phyloP scores from a whole-genome alignment of 257 asterid genomes.

The Mitragyna speciosa region DNA sequence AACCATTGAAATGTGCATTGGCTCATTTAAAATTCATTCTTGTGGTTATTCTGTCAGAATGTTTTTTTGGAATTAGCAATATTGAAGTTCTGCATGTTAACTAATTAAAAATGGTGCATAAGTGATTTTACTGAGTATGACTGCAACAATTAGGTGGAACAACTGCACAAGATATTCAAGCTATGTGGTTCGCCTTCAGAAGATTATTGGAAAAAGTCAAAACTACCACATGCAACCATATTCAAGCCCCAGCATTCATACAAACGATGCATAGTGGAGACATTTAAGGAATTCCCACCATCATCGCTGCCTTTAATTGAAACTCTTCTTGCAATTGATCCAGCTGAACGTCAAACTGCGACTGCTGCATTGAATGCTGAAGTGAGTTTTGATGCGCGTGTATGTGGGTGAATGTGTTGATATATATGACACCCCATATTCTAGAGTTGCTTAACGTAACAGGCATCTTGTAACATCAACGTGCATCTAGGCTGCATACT shows the following conservation, averaged over 20 bases:
- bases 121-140: not conserved
- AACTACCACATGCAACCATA: slow-evolving; percentile 80
- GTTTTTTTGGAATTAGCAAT: not conserved
- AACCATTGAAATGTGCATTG: not conserved
- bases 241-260: slow-evolving; percentile 86
- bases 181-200: slow-evolving; percentile 86
- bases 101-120: not conserved
- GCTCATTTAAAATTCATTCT: not conserved
- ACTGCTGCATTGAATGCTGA: slow-evolving; percentile 67
- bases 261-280: slow-evolving; percentile 68
- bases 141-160: slow-evolving; percentile 63
- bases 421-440: too few relatives aligned
- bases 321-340: slow-evolving; percentile 77
- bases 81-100: not conserved
- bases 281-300: slow-evolving; percentile 72
- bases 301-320: slow-evolving; percentile 74
- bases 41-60: not conserved
- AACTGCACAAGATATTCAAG: slow-evolving; percentile 88
- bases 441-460: not conserved
- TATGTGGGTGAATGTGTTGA: not conserved
- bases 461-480: not conserved
- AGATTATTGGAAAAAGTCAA: slow-evolving; percentile 81
- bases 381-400: slow-evolving; percentile 45
- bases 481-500: not conserved
- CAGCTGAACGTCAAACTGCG: slow-evolving; percentile 75